These are phyloP conservation scores for Canariomyces notabilis DNA, from an alignment of 2,329 filamentous ascomycete genomes.

Conservation along the genomic window DNA sequence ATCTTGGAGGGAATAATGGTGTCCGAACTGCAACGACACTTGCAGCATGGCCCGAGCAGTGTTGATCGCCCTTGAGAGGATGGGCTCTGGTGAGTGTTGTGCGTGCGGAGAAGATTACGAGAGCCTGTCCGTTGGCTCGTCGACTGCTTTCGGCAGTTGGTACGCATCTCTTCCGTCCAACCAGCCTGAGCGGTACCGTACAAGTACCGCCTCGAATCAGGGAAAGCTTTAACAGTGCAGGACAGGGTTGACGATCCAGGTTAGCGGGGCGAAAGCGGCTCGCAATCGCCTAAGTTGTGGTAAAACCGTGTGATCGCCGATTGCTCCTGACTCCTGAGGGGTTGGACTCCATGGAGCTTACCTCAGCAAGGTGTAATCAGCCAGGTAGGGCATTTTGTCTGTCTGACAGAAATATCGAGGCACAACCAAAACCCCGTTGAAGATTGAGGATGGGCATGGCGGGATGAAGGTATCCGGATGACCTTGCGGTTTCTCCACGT, in stretches of 20 bases:
- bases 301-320: not conserved
- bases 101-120: conserved; percentile 14
- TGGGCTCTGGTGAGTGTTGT: too few relatives aligned
- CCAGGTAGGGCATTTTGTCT: not conserved
- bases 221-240: too few relatives aligned
- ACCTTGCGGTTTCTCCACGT: not conserved
- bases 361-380: not conserved
- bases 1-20: too few relatives aligned
- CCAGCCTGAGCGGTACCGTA: not conserved
- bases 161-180: not conserved
- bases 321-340: not conserved
- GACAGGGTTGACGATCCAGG: not conserved
- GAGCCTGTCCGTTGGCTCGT: conserved; percentile 2
- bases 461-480: conserved; percentile 13
- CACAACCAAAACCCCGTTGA: too few relatives aligned
- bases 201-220: too few relatives aligned
- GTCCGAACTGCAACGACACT: too few relatives aligned
- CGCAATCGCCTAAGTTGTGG: not conserved
- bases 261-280: not conserved
- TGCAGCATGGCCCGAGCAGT: too few relatives aligned
- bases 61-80: too few relatives aligned
- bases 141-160: conserved; percentile 21
- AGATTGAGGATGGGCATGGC: not conserved
- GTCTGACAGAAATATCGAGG: too few relatives aligned
- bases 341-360: not conserved